Percentiles rank a stretch among this genome's conserved stretches.
Conservation (phyloP, 108 stramenopile genomes). For the Cyclostephanos invisitatus region DNA sequence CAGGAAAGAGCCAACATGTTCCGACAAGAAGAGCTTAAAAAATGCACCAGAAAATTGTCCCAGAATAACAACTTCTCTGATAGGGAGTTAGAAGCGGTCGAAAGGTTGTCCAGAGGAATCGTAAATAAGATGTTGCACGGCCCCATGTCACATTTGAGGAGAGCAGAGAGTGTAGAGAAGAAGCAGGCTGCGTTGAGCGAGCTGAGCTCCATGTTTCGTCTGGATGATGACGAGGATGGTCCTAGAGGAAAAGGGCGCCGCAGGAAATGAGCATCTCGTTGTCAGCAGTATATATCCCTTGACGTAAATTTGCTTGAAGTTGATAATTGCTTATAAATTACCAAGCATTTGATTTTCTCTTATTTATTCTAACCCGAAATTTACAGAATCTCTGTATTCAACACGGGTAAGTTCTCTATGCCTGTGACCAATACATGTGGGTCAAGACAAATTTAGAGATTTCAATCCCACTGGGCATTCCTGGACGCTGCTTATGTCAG, state of each 20-base stretch:
- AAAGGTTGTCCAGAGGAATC: slow-evolving; percentile 92
- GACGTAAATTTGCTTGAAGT: too few species aligned
- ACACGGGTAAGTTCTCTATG: too few species aligned
- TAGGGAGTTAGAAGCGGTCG: slow-evolving; percentile 94
- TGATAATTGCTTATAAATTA: too few species aligned
- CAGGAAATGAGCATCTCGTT: slow-evolving; percentile 28
- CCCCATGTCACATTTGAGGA: slow-evolving; percentile 93
- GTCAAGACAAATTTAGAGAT: too few species aligned
- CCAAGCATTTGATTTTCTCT: too few species aligned
- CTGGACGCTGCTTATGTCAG: too few species aligned
- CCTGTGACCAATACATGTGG: too few species aligned
- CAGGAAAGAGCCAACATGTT: slow-evolving; percentile 93
- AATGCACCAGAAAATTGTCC: slow-evolving; percentile 87
- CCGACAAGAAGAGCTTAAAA: slow-evolving; percentile 91
- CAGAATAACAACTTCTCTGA: slow-evolving; percentile 82
- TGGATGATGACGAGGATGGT: slow-evolving; percentile 71
- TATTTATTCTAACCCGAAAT: too few species aligned
- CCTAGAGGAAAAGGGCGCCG: slow-evolving; percentile 37
- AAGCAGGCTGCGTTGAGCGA: slow-evolving; percentile 86
- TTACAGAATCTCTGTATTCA: too few species aligned
- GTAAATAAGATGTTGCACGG: slow-evolving; percentile 98
- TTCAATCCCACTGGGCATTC: too few species aligned
- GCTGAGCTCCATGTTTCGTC: slow-evolving; percentile 92
- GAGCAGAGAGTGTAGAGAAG: slow-evolving; percentile 85
- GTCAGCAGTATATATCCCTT: not conserved